Base-by-base conservation (phyloP, 169 alveolate genomes). In the Eimeria praecox region DNA sequence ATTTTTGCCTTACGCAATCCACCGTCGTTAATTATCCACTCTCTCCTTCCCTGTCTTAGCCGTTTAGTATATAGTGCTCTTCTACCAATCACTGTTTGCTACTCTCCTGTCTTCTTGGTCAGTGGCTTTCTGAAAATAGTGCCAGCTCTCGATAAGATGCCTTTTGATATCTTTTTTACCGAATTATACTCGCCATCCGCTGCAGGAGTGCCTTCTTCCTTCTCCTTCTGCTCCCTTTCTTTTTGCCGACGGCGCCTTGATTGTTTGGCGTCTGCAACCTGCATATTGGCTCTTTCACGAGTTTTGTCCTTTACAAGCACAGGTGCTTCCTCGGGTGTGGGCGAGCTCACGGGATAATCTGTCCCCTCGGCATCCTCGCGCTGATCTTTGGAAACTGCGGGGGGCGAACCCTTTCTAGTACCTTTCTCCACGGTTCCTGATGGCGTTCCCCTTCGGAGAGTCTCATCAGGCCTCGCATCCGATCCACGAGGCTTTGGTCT, bases 81-180 rank as follows among this genome's bases (percentile, higher is more conserved):
- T 71, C 20, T 66, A 44, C 42, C 16, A 30, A 12, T 14, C 4
- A 71, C 22, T 66, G 33, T 22, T 16, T n/a, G 24, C 64, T 42
- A 78, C 64, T 78, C 62, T n/a, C 88, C 40, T 24, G 22, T 78
- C 62, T 78, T 44, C 64, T 78, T 78, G 24, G 42, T 54, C 54
- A 54, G 35, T 18, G 44, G 33, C 35, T 40, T 59, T 35, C 33
- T 86, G 82, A 86, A 86, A 30, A 86, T 54, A 30, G 80, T 86
- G 24, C 93, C 80, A 27, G 93, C 93, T 40, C 93, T 54, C 82
- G 93, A 86, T 49, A 86, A 86, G 62, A 86, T 86, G 77, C 80
- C 69, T 35, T 44, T 86, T 40, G 82, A 54, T 35, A 38, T 62
- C 93, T 86, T 86, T 3, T 35, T 62, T 40, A 30, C 52, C 9